These are phyloP conservation scores for Suzukiozyma palmioleophila DNA, from an alignment of 1,139 yeast genomes.

Conservation along the genomic window DNA sequence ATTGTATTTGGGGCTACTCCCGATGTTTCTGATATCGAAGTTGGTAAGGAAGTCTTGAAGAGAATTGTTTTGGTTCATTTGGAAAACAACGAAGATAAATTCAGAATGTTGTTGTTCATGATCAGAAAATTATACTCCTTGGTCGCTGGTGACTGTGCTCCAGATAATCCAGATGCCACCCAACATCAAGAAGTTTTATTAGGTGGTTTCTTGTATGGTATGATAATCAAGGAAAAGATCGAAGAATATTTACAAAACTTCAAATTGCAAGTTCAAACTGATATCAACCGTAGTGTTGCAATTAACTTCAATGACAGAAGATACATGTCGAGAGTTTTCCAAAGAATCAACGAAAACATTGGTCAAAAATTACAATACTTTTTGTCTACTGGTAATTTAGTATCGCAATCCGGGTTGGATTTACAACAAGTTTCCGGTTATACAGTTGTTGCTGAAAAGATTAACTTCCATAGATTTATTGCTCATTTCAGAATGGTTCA, in stretches of 20 bases:
- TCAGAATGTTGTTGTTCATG: constrained; percentile 85
- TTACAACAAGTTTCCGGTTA: constrained; percentile 97
- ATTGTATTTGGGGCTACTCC: constrained; percentile 87
- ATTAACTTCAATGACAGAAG: constrained; percentile 81
- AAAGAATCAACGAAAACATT: constrained; percentile 84
- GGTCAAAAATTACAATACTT: constrained; percentile 94
- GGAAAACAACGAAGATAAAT: constrained; percentile 68
- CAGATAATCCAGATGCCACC: constrained; percentile 98
- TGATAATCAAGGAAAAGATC: constrained; percentile 93
- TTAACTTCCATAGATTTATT: constrained; percentile 92
- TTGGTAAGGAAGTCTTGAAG: constrained; percentile 78
- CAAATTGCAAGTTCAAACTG: constrained; percentile 71
- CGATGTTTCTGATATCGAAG: constrained; percentile 83
- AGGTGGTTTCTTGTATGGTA: constrained; percentile 95
- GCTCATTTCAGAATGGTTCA: constrained; percentile 99
- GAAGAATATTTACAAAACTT: constrained; percentile 84
- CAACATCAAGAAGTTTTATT: constrained; percentile 96
- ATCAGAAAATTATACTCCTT: constrained; percentile 89
- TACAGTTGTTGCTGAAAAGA: constrained; percentile 97
- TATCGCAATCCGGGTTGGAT: constrained; percentile 95
- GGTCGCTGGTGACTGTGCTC: constrained; percentile 95
- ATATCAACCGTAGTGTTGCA: constrained; percentile 75
- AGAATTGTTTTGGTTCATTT: constrained; percentile 90
- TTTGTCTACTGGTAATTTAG: constrained; percentile 94
- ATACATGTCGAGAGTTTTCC: constrained; percentile 75